Evolutionary conservation across 108 stramenopile species (phyloP).

Genomic region (Seminavis robusta): DNA sequence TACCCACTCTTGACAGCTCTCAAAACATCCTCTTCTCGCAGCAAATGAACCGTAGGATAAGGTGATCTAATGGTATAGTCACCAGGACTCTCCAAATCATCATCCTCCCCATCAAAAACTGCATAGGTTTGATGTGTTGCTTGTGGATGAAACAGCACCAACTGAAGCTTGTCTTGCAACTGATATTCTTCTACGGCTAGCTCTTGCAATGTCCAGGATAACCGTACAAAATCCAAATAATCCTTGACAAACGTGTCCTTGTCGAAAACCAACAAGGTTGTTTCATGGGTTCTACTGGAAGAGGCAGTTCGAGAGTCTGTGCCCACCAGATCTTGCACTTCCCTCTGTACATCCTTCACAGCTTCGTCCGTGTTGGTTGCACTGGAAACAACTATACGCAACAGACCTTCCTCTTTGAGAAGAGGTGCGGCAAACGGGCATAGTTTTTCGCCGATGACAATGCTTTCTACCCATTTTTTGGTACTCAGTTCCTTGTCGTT

Average conservation of each 20-base stretch:
- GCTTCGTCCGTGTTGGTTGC: neutral
- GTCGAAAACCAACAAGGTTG: conserved; percentile 33
- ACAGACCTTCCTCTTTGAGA: neutral
- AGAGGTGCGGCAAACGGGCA: conserved; percentile 43
- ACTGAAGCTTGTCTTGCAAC: conserved; percentile 12
- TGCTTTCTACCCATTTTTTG: conserved; percentile 22
- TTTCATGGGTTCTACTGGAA: conserved; percentile 15
- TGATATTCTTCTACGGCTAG: conserved; percentile 14
- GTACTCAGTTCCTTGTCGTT: conserved; percentile 8
- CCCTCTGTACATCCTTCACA: conserved; percentile 2
- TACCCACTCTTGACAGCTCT: conserved; percentile 35
- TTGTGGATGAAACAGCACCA: conserved; percentile 38
- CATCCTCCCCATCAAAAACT: neutral
- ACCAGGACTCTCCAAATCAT: conserved; percentile 2
- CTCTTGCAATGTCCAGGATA: conserved; percentile 33
- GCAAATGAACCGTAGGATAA: conserved; percentile 34
- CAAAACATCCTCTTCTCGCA: conserved; percentile 34
- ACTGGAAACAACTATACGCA: conserved; percentile 19
- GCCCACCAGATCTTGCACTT: conserved; percentile 9
- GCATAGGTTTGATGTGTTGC: conserved; percentile 39
- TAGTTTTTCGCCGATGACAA: conserved; percentile 36
- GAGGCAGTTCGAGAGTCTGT: neutral
- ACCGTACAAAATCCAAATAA: conserved; percentile 29
- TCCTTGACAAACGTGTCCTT: neutral
- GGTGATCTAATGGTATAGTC: conserved; percentile 45